Evolutionary conservation across 2,329 filamentous ascomycete genomes (phyloP).

Genomic region (Paracorniculantispora psalliotae): DNA sequence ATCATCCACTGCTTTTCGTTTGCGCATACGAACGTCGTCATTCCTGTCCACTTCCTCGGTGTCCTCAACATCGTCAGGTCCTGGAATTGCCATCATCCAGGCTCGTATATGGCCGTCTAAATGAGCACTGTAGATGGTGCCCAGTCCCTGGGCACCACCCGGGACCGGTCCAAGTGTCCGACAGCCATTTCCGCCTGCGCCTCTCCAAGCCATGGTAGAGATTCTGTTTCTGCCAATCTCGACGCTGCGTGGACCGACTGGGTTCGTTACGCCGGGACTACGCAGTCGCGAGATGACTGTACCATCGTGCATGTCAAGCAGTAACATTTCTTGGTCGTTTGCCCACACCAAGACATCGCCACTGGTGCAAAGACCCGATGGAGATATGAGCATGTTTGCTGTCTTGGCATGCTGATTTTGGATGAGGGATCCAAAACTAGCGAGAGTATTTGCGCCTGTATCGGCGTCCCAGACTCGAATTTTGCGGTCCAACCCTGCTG

Average conservation of each 20-base stretch:
- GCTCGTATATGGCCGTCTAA: slow-evolving; percentile 76
- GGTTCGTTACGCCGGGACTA: slow-evolving; percentile 53
- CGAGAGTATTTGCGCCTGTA: slow-evolving; percentile 79
- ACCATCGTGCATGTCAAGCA: slow-evolving; percentile 76
- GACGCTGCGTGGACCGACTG: slow-evolving; percentile 34
- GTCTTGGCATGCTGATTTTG: slow-evolving; percentile 65
- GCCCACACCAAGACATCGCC: slow-evolving; percentile 73
- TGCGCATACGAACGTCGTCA: slow-evolving; percentile 49
- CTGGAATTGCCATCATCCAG: slow-evolving; percentile 62
- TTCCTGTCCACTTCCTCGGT: slow-evolving; percentile 38
- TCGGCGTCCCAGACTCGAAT: slow-evolving; percentile 83
- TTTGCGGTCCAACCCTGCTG: slow-evolving; percentile 75
- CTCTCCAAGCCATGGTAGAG: slow-evolving; percentile 70
- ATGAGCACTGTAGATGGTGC: slow-evolving; percentile 72
- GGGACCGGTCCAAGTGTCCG: slow-evolving; percentile 55
- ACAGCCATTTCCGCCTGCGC: slow-evolving; percentile 51
- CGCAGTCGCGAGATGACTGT: slow-evolving; percentile 65
- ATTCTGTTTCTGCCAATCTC: slow-evolving; percentile 62
- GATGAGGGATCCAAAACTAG: slow-evolving; percentile 78
- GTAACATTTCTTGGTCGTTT: slow-evolving; percentile 74
- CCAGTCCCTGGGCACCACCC: slow-evolving; percentile 48
- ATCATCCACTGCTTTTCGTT: slow-evolving; percentile 73
- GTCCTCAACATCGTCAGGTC: slow-evolving; percentile 45
- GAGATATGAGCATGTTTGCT: slow-evolving; percentile 58
- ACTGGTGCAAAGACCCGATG: slow-evolving; percentile 50